Percentiles rank a stretch among this genome's conserved stretches.
Conservation (phyloP, 768 basidiomycete genomes). For the Suillus subaureus region DNA sequence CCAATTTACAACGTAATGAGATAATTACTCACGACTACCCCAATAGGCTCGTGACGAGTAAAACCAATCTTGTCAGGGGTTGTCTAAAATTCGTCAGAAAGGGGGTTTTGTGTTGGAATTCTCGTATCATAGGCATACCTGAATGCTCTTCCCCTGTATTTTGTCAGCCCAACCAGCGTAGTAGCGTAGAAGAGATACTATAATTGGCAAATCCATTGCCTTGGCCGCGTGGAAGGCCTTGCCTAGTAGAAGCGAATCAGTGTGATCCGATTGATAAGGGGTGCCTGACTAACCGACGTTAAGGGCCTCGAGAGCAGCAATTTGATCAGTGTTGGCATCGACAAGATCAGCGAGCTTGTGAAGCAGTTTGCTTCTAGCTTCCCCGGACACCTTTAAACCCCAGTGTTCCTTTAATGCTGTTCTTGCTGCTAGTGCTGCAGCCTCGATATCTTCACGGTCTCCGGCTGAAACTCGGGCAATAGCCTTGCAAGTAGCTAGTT, state of each 20-base stretch:
- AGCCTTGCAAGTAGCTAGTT: slow-evolving; percentile 63
- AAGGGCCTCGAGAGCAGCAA: slow-evolving; percentile 75
- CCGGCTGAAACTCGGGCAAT: slow-evolving; percentile 62
- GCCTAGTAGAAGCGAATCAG: slow-evolving; percentile 35
- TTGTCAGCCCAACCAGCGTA: slow-evolving; percentile 94
- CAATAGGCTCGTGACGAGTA: slow-evolving; percentile 63
- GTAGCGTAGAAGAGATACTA: slow-evolving; percentile 63
- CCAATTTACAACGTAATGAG: slow-evolving; percentile 62
- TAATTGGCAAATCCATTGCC: slow-evolving; percentile 47
- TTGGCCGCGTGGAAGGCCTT: slow-evolving; percentile 56
- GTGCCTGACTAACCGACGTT: slow-evolving; percentile 55
- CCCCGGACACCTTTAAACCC: slow-evolving; percentile 63
- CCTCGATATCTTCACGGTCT: slow-evolving; percentile 70
- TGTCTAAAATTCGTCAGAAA: slow-evolving; percentile 26
- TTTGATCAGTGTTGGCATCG: slow-evolving; percentile 58
- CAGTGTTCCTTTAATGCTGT: slow-evolving; percentile 63
- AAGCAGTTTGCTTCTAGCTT: slow-evolving; percentile 55
- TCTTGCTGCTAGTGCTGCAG: slow-evolving; percentile 69
- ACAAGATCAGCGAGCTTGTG: slow-evolving; percentile 66
- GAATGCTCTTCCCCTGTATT: slow-evolving; percentile 73
- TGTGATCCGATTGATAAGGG: slow-evolving; percentile 7
- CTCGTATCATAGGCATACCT: slow-evolving; percentile 33
- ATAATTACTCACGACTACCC: slow-evolving; percentile 48
- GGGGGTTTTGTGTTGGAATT: not conserved
- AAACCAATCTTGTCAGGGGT: slow-evolving; percentile 42